Conservation (phyloP, 2,329 filamentous ascomycete species). For the Westerdykella sp. region DNA sequence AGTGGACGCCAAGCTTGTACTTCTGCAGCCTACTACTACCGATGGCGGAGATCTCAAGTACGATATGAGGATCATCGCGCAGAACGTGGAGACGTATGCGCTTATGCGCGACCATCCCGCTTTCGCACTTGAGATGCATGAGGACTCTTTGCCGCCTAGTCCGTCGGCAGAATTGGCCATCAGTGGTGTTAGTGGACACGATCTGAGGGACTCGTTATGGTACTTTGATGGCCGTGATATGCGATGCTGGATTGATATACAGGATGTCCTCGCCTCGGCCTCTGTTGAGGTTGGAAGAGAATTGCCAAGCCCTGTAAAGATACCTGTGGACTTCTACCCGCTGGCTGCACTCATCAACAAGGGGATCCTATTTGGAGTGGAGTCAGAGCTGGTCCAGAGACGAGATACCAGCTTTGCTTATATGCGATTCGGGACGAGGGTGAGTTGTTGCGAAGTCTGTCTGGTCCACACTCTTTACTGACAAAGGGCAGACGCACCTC, state of each 20-base stretch:
- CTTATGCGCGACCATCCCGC: slow-evolving; percentile 79
- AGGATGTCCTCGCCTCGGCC: slow-evolving; percentile 70
- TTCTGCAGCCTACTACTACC: slow-evolving; percentile 80
- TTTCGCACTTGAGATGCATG: slow-evolving; percentile 40
- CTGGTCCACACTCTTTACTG: slow-evolving; percentile 6
- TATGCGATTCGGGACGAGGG: slow-evolving; percentile 79
- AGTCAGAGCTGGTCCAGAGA: slow-evolving; percentile 88
- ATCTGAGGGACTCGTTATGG: slow-evolving; percentile 84
- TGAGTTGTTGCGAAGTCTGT: slow-evolving; percentile 42
- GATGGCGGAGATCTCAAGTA: slow-evolving; percentile 85
- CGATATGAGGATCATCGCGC: slow-evolving; percentile 93
- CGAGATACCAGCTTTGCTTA: slow-evolving; percentile 87
- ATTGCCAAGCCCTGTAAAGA: slow-evolving; percentile 65
- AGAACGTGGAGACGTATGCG: slow-evolving; percentile 92
- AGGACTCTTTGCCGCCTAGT: slow-evolving; percentile 46
- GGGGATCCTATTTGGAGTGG: slow-evolving; percentile 82
- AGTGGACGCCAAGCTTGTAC: slow-evolving; percentile 93
- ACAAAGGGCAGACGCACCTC: slow-evolving; percentile 66
- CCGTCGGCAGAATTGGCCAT: slow-evolving; percentile 44
- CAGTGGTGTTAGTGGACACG: slow-evolving; percentile 45
- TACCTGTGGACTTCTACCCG: slow-evolving; percentile 92
- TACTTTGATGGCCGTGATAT: slow-evolving; percentile 84
- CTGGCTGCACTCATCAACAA: slow-evolving; percentile 82
- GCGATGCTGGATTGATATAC: slow-evolving; percentile 82
- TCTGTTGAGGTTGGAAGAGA: slow-evolving; percentile 61